Percentiles rank a stretch among this genome's conserved stretches.
These are phyloP conservation scores for Euphrasia confusa DNA, from an alignment of 257 asterid species.

Conservation along the genomic window DNA sequence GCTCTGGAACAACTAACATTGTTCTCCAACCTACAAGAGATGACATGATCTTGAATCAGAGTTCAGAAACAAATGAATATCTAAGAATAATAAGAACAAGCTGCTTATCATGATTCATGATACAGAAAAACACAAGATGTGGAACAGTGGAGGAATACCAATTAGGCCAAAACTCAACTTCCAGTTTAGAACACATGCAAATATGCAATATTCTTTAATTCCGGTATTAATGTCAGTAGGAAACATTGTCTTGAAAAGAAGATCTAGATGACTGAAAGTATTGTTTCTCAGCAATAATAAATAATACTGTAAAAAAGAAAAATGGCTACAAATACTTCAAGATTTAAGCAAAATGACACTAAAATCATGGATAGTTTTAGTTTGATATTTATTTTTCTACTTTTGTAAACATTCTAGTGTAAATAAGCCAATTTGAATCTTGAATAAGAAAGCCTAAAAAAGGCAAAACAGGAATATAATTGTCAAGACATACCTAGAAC, in stretches of 20 bases:
- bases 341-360: conserved; percentile 11
- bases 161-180: background rate
- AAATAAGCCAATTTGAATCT: background rate
- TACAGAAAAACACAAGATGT: background rate
- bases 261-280: conserved; percentile 8
- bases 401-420: conserved; percentile 7
- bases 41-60: conserved; percentile 25
- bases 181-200: conserved; percentile 17
- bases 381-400: background rate
- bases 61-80: conserved; percentile 21
- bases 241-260: background rate
- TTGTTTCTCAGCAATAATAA: conserved; percentile 6
- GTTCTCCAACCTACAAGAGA: conserved; percentile 90
- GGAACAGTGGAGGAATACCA: background rate
- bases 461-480: conserved; percentile 1
- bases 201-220: conserved; percentile 6
- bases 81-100: conserved; percentile 13
- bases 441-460: conserved; percentile 6
- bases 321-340: background rate
- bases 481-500: conserved; percentile 61
- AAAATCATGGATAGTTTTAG: conserved; percentile 6
- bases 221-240: background rate
- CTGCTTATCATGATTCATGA: conserved; percentile 6
- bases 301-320: conserved; percentile 2
- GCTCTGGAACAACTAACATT: conserved; percentile 99